phyloP scores from a whole-genome alignment of 768 basidiomycete genomes.

The Phlebiopsis gigantea region DNA sequence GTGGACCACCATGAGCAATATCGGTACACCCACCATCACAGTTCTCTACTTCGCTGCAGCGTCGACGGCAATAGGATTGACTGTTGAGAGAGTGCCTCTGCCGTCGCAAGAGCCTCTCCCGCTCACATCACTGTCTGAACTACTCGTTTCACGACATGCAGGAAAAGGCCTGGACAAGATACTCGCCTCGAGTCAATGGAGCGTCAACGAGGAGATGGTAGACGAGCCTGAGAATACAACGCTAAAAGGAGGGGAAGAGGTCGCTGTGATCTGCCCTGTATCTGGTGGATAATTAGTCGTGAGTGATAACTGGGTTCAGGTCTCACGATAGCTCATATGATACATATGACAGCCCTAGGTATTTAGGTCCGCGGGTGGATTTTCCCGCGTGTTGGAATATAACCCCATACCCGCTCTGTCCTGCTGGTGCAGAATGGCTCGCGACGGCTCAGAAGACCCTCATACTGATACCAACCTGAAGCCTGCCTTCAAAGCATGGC shows the following conservation, averaged over 20 bases:
- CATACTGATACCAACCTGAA: neutral
- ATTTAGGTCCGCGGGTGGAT: neutral
- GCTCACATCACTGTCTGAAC: constrained; percentile 43
- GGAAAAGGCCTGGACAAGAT: constrained; percentile 45
- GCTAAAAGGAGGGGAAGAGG: constrained; percentile 68
- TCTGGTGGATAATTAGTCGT: constrained; percentile 55
- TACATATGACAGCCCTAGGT: neutral
- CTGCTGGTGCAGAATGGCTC: neutral
- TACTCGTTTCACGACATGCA: constrained; percentile 53
- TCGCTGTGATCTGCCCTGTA: constrained; percentile 78
- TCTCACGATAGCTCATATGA: neutral
- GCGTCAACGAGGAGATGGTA: constrained; percentile 78
- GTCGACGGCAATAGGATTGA: constrained; percentile 61
- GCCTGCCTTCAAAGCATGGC: constrained; percentile 31
- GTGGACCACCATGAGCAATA: constrained; percentile 13
- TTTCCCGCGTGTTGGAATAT: no score
- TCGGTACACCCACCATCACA: constrained; percentile 26
- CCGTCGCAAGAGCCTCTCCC: constrained; percentile 36
- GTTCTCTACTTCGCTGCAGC: constrained; percentile 58
- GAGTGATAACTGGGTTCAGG: neutral
- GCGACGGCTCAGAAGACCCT: no score
- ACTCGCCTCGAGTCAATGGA: constrained; percentile 64
- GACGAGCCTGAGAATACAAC: constrained; percentile 44
- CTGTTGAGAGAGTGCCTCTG: constrained; percentile 47
- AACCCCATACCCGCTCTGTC: neutral